Evolutionary conservation across 176 grass and related monocot genomes (phyloP).

Genomic region (Aegilops tauschii): DNA sequence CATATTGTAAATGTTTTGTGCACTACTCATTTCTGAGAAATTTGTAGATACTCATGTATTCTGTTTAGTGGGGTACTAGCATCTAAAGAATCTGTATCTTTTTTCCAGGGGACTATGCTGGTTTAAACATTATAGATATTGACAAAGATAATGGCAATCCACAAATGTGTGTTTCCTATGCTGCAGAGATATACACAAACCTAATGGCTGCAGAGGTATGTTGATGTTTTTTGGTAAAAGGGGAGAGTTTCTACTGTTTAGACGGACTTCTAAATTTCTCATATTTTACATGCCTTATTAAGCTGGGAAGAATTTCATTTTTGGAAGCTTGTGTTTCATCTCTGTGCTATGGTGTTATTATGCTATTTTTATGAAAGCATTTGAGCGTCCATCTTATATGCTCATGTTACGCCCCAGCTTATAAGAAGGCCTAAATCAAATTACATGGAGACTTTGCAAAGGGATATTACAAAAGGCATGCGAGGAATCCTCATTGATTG

Average conservation of each 20-base stretch:
- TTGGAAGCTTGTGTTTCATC: slow-evolving; percentile 13
- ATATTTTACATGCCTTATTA: slow-evolving; percentile 15
- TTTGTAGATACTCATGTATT: background rate
- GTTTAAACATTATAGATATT: slow-evolving; percentile 48
- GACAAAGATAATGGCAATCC: slow-evolving; percentile 62
- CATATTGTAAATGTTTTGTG: slow-evolving; percentile 1
- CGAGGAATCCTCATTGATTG: slow-evolving; percentile 67
- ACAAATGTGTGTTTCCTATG: slow-evolving; percentile 61
- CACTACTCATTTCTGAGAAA: slow-evolving; percentile 4
- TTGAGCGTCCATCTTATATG: slow-evolving; percentile 20
- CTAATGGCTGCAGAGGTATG: slow-evolving; percentile 63
- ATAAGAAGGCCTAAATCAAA: slow-evolving; percentile 47
- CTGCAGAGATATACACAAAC: slow-evolving; percentile 58
- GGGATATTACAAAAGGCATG: slow-evolving; percentile 45
- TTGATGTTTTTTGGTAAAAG: slow-evolving; percentile 17
- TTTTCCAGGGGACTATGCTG: slow-evolving; percentile 41
- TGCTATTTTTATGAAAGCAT: background rate
- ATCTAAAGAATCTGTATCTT: slow-evolving; percentile 18
- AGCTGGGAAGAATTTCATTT: background rate
- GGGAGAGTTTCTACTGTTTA: background rate
- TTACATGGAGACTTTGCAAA: slow-evolving; percentile 48
- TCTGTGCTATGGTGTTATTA: slow-evolving; percentile 5
- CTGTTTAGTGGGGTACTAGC: background rate
- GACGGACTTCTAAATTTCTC: background rate
- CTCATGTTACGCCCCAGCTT: slow-evolving; percentile 43